Evolutionary conservation across 2,329 filamentous ascomycete species (phyloP).

Genomic region (Pseudocercospora musae): DNA sequence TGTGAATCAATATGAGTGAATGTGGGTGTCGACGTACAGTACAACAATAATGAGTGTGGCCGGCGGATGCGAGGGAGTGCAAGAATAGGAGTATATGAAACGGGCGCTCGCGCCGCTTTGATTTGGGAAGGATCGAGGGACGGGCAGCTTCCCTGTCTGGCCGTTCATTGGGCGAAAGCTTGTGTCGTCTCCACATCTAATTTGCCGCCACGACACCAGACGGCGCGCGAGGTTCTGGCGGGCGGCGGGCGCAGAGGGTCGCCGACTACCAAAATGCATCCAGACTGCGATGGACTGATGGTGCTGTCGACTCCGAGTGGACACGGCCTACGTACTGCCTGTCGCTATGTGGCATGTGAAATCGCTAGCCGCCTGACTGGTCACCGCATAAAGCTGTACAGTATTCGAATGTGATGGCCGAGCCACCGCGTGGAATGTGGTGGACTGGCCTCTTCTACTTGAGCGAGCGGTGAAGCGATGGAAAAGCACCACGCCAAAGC

Average conservation of each 20-base stretch:
- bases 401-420: neutral
- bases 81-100: slow-evolving; percentile 1
- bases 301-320: neutral
- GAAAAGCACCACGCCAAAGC: neutral
- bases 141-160: neutral
- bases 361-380: neutral
- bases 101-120: neutral
- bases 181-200: neutral
- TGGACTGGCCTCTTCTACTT: too few relatives aligned
- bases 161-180: neutral
- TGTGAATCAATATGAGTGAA: too few relatives aligned
- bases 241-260: neutral
- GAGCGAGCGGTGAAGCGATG: neutral
- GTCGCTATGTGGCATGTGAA: neutral
- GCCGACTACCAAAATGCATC: neutral
- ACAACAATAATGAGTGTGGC: neutral
- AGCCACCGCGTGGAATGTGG: slow-evolving; percentile 1
- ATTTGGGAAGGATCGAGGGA: neutral
- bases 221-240: neutral
- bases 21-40: neutral
- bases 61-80: neutral
- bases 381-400: slow-evolving; percentile 1
- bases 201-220: neutral
- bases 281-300: neutral
- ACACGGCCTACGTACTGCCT: neutral